Evolutionary conservation across 148 eudicot species (phyloP).

Genomic region (Chenopodium berlandieri): DNA sequence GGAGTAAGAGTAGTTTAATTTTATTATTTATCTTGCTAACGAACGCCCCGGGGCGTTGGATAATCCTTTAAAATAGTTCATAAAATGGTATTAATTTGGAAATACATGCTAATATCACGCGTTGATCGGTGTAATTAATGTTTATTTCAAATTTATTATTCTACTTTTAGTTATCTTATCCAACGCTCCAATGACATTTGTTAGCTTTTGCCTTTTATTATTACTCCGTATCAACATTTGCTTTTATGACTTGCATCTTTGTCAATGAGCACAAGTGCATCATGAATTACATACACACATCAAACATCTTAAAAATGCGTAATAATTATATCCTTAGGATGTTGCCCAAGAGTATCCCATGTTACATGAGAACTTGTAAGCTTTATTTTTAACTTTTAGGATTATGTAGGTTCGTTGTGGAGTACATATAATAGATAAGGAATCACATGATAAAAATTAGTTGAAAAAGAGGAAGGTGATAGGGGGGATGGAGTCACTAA

Average conservation of each 20-base stretch:
- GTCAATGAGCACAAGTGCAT: constrained; percentile 20
- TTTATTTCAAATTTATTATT: no score
- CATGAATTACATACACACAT: constrained; percentile 7
- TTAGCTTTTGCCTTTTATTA: no score
- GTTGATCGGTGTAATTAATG: no score
- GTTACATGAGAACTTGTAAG: constrained; percentile 1
- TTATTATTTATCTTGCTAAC: no score
- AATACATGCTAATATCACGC: no score
- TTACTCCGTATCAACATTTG: background rate
- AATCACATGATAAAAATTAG: background rate
- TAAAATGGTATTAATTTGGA: no score
- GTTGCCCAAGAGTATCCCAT: constrained; percentile 8
- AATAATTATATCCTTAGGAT: constrained; percentile 5
- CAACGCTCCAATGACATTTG: no score
- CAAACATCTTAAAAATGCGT: constrained; percentile 19
- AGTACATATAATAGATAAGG: background rate
- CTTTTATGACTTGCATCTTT: constrained; percentile 11
- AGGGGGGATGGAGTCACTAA: background rate
- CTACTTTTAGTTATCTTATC: no score
- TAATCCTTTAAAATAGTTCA: no score
- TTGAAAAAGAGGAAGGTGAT: background rate
- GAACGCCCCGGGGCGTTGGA: no score
- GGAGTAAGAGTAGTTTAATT: no score
- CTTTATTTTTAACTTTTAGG: background rate
- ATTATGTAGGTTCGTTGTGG: no score